phyloP scores from a whole-genome alignment of 2,329 filamentous ascomycete species.

The Fusarium sp. region DNA sequence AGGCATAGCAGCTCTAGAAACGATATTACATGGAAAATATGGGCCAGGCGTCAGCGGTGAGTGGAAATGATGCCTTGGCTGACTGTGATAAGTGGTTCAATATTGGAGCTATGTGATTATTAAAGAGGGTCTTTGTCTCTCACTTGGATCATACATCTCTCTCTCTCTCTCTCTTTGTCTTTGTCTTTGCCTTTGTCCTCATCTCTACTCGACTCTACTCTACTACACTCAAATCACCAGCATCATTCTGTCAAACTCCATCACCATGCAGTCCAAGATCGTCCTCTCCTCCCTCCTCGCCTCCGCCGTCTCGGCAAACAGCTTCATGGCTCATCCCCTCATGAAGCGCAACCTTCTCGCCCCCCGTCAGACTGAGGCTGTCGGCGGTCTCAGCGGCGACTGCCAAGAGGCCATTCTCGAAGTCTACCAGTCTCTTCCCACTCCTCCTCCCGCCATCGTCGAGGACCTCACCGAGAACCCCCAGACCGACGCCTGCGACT shows the following conservation, averaged over 20 bases:
- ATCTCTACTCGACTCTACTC: not conserved
- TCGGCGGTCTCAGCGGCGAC: conserved; percentile 15
- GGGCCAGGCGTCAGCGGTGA: conserved; percentile 24
- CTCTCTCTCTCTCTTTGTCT: too few species aligned
- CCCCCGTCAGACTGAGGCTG: conserved; percentile 40
- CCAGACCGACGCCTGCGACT: conserved; percentile 47
- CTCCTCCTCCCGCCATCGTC: conserved; percentile 45
- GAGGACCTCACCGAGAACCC: conserved; percentile 39
- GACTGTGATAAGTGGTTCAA: not conserved
- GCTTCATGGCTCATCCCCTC: conserved; percentile 45
- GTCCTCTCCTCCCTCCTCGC: conserved; percentile 42
- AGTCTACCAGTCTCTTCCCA: conserved; percentile 43
- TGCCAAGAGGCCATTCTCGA: conserved; percentile 41
- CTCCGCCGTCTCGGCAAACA: conserved; percentile 40
- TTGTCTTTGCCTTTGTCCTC: not conserved
- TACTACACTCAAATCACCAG: conserved; percentile 1
- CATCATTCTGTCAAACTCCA: not conserved
- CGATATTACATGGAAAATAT: not conserved
- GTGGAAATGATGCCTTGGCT: conserved; percentile 23
- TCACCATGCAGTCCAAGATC: conserved; percentile 45
- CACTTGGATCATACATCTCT: not conserved
- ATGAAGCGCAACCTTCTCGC: conserved; percentile 40
- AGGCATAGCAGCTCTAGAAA: not conserved
- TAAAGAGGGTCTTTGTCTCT: not conserved
- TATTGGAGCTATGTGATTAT: not conserved